Percentiles rank a stretch among this genome's conserved stretches.
Conservation (phyloP, 2,329 filamentous ascomycete genomes). For the Lasiodiplodia gonubiensis region DNA sequence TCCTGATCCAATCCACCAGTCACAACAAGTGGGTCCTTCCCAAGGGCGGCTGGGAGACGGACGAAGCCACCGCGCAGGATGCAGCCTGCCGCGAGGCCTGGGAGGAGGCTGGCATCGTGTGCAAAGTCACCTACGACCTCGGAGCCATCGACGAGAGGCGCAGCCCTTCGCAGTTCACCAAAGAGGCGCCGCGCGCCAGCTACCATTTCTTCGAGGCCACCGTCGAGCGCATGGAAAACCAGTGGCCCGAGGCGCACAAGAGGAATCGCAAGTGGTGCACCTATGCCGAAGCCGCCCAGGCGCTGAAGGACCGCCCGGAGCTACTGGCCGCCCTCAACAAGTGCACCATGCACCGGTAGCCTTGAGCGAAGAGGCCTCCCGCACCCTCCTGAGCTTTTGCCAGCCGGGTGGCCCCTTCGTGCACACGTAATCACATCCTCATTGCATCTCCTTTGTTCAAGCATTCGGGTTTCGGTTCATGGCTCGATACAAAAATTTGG, state of each 20-base stretch:
- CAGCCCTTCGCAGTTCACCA: constrained; percentile 57
- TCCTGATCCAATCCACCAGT: constrained; percentile 91
- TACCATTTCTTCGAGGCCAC: constrained; percentile 87
- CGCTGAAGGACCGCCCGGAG: constrained; percentile 80
- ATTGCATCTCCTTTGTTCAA: constrained; percentile 28
- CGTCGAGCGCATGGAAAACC: constrained; percentile 81
- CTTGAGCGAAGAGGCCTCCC: constrained; percentile 14
- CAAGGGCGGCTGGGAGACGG: constrained; percentile 96
- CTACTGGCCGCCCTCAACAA: constrained; percentile 84
- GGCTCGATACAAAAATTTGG: constrained; percentile 28
- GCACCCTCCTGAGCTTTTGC: constrained; percentile 1
- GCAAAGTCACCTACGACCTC: constrained; percentile 82
- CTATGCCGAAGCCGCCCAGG: constrained; percentile 79
- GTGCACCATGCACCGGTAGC: constrained; percentile 63
- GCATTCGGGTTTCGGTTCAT: constrained; percentile 27
- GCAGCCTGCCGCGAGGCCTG: constrained; percentile 89
- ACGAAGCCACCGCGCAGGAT: constrained; percentile 85
- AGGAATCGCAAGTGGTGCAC: constrained; percentile 88
- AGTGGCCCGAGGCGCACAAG: constrained; percentile 96
- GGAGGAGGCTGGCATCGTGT: constrained; percentile 95
- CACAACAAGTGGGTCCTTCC: constrained; percentile 95
- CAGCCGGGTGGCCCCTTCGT: constrained; percentile 10
- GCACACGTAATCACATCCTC: constrained; percentile 22
- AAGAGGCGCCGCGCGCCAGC: constrained; percentile 72
- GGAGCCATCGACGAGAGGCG: constrained; percentile 85